Conservation (phyloP, 1,284 basidiomycete genomes). For the Boletus mariae region DNA sequence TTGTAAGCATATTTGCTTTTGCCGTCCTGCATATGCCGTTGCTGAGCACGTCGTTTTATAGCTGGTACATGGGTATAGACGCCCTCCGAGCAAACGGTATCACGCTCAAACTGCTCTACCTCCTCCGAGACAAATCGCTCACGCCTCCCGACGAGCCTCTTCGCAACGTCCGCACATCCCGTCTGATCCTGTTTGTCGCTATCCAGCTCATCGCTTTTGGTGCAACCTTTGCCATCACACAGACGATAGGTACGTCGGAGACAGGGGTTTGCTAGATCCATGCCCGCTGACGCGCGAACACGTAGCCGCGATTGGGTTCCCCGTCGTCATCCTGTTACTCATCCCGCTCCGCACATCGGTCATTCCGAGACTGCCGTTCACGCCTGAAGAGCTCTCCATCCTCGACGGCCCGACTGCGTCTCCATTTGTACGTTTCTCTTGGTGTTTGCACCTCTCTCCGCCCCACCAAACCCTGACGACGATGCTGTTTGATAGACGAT, state of each 20-base stretch:
- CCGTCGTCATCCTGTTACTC: conserved; percentile 83
- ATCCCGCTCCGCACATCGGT: conserved; percentile 78
- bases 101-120: conserved; percentile 78
- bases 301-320: conserved; percentile 85
- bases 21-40: conserved; percentile 1
- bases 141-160: conserved; percentile 69
- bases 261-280: too few relatives aligned
- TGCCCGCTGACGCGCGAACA: background rate
- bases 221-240: conserved; percentile 87
- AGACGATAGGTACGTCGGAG: conserved; percentile 70
- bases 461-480: background rate
- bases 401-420: conserved; percentile 88
- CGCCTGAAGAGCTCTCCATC: conserved; percentile 74
- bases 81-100: conserved; percentile 84
- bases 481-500: conserved; percentile 40
- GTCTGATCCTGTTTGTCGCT: conserved; percentile 74
- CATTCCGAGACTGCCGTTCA: conserved; percentile 79
- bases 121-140: conserved; percentile 71
- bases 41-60: conserved; percentile 26
- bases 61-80: conserved; percentile 90
- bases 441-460: background rate
- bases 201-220: conserved; percentile 88
- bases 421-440: conserved; percentile 60
- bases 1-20: conserved; percentile 48
- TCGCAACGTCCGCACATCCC: conserved; percentile 66